Evolutionary conservation across 352 stramenopile genomes (phyloP).

Genomic region (Phytopythium montanum): DNA sequence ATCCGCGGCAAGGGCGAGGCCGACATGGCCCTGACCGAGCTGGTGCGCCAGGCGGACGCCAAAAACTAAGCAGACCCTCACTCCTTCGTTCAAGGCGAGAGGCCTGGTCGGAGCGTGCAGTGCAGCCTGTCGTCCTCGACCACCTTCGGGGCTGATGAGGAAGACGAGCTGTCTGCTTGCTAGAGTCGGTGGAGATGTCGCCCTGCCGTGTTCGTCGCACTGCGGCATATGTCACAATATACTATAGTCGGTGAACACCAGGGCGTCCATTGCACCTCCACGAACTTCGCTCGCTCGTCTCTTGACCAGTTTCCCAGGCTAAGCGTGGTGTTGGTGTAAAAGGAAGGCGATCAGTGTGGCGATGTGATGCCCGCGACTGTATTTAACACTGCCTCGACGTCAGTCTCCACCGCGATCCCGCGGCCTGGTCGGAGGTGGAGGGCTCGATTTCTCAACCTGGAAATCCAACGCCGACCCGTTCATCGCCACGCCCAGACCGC

Average conservation of each 20-base stretch:
- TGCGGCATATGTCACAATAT: conserved; percentile 7
- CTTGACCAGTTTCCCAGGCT: background rate
- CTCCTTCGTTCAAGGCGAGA: conserved; percentile 4
- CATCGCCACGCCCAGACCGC: background rate
- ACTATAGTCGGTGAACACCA: conserved; percentile 4
- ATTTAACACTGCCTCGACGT: background rate
- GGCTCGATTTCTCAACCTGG: background rate
- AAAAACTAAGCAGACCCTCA: conserved; percentile 60
- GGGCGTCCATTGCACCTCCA: background rate
- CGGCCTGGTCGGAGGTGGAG: background rate
- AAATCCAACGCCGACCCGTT: background rate
- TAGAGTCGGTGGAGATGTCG: conserved; percentile 9
- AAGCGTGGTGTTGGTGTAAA: too few relatives aligned
- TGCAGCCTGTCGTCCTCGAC: background rate
- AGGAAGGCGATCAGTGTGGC: background rate
- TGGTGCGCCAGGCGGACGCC: conserved; percentile 67
- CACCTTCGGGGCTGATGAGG: too few relatives aligned
- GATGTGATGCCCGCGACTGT: background rate
- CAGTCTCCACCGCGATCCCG: background rate
- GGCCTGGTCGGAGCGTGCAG: background rate
- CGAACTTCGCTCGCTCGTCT: background rate
- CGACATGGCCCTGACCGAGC: conserved; percentile 92
- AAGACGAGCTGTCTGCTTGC: conserved; percentile 4
- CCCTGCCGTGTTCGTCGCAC: conserved; percentile 3
- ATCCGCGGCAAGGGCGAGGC: conserved; percentile 95